Conservation (phyloP, 257 asterid genomes). For the Gardenia jasminoides region DNA sequence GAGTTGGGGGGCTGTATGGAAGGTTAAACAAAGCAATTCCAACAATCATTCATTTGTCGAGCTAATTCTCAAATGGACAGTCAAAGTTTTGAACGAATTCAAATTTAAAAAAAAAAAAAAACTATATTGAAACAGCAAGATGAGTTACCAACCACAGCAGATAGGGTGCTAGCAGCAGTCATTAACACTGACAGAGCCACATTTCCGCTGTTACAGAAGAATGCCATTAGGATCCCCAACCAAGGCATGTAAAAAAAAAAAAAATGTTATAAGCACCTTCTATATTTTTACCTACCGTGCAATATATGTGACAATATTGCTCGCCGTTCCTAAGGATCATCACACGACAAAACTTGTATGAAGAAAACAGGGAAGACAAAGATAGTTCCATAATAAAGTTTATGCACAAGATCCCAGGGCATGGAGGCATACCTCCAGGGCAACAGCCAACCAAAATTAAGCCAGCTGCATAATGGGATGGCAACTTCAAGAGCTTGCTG, state of each 20-base stretch:
- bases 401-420: background rate
- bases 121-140: constrained; percentile 1
- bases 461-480: constrained; percentile 92
- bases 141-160: constrained; percentile 76
- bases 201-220: constrained; percentile 60
- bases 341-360: constrained; percentile 11
- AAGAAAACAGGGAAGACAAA: constrained; percentile 3
- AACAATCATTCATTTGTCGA: background rate
- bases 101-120: background rate
- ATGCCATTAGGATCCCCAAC: constrained; percentile 30
- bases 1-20: too few species aligned
- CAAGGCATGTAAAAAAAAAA: constrained; percentile 14
- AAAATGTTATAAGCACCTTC: background rate
- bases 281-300: constrained; percentile 60
- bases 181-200: constrained; percentile 94
- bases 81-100: background rate
- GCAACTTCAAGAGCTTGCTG: constrained; percentile 84
- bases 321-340: constrained; percentile 71
- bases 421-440: constrained; percentile 71
- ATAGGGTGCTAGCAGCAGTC: constrained; percentile 91
- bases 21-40: background rate
- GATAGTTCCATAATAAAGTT: background rate
- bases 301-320: constrained; percentile 90
- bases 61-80: background rate
- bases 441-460: constrained; percentile 89